These are phyloP conservation scores for Fusarium nisikadoi DNA, from an alignment of 2,329 filamentous ascomycete genomes.

Conservation along the genomic window DNA sequence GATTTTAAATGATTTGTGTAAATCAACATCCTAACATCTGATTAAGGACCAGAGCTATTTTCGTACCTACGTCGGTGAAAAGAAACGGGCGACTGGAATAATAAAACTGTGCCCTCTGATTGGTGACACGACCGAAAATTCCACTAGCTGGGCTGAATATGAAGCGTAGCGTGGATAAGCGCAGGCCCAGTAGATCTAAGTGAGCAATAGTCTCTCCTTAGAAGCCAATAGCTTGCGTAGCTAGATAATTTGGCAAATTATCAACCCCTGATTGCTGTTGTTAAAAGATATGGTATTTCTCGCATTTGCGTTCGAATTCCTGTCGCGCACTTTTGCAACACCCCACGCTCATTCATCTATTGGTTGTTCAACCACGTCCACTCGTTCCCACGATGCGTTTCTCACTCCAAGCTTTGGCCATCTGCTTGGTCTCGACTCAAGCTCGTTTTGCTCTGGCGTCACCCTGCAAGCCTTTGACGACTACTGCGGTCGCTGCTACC, in stretches of 20 bases:
- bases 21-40: not conserved
- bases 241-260: not conserved
- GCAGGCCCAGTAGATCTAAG: not conserved
- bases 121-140: not conserved
- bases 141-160: not conserved
- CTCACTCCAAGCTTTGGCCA: not conserved
- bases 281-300: not conserved
- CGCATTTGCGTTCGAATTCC: accelerated
- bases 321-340: not conserved
- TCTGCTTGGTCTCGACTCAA: not conserved
- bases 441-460: not conserved
- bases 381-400: not conserved
- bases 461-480: not conserved
- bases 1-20: not conserved
- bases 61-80: not conserved
- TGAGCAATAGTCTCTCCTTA: accelerated
- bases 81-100: not conserved
- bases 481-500: not conserved
- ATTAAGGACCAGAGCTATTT: not conserved
- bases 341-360: not conserved
- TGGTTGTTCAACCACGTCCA: not conserved
- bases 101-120: accelerated
- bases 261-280: accelerated
- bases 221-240: accelerated
- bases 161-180: not conserved